Percentiles rank a stretch among this genome's conserved stretches.
phyloP scores from a whole-genome alignment of 2,329 filamentous ascomycete genomes.

The Parafenestella ontariensis region DNA sequence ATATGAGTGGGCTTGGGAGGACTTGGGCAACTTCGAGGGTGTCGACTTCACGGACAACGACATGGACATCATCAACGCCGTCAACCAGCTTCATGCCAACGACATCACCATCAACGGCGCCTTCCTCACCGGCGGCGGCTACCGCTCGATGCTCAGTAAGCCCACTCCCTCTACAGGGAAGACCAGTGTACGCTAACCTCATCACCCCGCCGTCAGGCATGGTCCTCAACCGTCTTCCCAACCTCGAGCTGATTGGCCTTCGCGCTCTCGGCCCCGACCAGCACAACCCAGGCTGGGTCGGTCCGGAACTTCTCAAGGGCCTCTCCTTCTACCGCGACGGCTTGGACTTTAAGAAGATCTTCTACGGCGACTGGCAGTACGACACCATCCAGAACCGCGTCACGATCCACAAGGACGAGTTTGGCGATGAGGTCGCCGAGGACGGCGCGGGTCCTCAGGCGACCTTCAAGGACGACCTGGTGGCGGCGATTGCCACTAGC shows the following conservation, averaged over 20 bases:
- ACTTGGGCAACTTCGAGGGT: slow-evolving; percentile 5
- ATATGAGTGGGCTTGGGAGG: slow-evolving; percentile 25
- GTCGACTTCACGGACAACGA: slow-evolving; percentile 5
- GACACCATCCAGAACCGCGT: slow-evolving; percentile 17
- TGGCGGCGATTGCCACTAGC: not conserved
- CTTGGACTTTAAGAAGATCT: slow-evolving; percentile 15
- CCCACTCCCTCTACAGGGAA: not conserved
- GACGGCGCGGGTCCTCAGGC: slow-evolving; percentile 18
- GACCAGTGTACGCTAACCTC: not conserved
- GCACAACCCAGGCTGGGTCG: slow-evolving; percentile 21
- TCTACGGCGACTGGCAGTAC: slow-evolving; percentile 30
- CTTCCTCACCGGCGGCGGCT: slow-evolving; percentile 19
- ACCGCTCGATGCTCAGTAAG: slow-evolving; percentile 16
- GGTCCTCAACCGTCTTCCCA: slow-evolving; percentile 8
- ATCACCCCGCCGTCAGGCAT: not conserved
- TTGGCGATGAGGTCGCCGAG: slow-evolving; percentile 17
- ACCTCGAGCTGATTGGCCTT: slow-evolving; percentile 11
- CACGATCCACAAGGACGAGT: slow-evolving; percentile 22
- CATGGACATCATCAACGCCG: slow-evolving; percentile 2
- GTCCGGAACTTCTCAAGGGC: slow-evolving; percentile 4
- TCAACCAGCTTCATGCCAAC: slow-evolving; percentile 10
- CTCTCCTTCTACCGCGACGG: slow-evolving; percentile 19
- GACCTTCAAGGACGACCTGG: not conserved
- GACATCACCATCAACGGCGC: slow-evolving; percentile 4
- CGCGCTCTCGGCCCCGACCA: slow-evolving; percentile 25